A percentile compares a stretch with the other conserved stretches of the same genome.
Evolutionary conservation across 768 basidiomycete species (phyloP).

Genomic region (Tylopilus intermedius): DNA sequence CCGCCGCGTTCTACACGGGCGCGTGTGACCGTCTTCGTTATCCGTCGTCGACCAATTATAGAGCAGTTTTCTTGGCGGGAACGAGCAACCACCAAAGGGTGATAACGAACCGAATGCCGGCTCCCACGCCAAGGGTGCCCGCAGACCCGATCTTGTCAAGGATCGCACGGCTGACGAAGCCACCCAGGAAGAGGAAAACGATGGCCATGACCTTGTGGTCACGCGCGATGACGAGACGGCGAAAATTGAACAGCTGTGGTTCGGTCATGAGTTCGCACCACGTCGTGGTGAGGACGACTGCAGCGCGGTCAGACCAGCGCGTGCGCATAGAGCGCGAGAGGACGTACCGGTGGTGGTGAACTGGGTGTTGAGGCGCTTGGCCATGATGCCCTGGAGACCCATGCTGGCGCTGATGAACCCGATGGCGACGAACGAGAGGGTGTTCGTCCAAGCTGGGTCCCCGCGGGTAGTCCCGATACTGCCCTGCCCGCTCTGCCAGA

Average conservation of each 20-base stretch:
- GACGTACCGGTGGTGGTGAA: constrained; percentile 70
- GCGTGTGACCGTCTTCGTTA: neutral
- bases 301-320: neutral
- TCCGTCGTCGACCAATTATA: neutral
- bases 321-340: neutral
- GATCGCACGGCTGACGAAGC: constrained; percentile 59
- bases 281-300: constrained; percentile 79
- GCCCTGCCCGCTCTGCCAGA: constrained; percentile 64
- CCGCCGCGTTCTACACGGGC: neutral
- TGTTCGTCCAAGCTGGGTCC: constrained; percentile 66
- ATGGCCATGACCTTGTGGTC: constrained; percentile 72
- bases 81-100: constrained; percentile 64
- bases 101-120: constrained; percentile 58
- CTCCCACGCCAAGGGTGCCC: constrained; percentile 60
- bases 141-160: constrained; percentile 57
- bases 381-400: constrained; percentile 83
- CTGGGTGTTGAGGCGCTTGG: constrained; percentile 74
- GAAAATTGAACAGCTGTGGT: constrained; percentile 62
- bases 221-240: constrained; percentile 49
- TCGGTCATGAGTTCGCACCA: constrained; percentile 88
- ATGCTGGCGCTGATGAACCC: constrained; percentile 73
- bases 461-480: constrained; percentile 52
- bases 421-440: constrained; percentile 61
- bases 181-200: constrained; percentile 67
- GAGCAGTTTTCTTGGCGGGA: constrained; percentile 29